Conservation (phyloP, 2,329 filamentous ascomycete species). For the Apiospora marii region DNA sequence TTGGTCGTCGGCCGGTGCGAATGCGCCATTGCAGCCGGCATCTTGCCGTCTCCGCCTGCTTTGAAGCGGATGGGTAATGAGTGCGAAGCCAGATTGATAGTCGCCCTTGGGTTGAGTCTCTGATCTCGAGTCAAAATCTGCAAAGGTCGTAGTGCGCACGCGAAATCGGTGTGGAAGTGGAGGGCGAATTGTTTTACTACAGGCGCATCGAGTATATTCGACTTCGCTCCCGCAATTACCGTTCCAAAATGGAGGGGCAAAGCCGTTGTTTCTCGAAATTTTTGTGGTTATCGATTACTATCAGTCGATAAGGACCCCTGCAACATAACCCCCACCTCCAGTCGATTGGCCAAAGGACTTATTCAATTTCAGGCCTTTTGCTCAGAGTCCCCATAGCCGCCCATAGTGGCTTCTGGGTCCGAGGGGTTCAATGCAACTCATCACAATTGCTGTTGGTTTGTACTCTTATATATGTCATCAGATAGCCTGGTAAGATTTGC, state of each 20-base stretch:
- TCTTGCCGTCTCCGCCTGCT: conserved; percentile 75
- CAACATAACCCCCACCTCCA: neutral
- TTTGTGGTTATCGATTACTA: conserved; percentile 27
- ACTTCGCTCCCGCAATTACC: conserved; percentile 20
- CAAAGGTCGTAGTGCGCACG: neutral
- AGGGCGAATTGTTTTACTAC: neutral
- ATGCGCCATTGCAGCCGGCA: conserved; percentile 77
- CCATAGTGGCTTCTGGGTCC: neutral
- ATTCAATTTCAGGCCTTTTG: neutral
- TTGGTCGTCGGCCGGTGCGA: conserved; percentile 96
- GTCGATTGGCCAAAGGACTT: neutral
- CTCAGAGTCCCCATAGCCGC: neutral
- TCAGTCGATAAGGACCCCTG: conserved; percentile 22
- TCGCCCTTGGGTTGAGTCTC: neutral
- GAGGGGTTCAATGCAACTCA: neutral
- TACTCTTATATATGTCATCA: too few relatives aligned
- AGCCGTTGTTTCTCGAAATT: conserved; percentile 14
- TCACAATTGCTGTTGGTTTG: too few relatives aligned
- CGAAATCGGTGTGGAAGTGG: conserved; percentile 2
- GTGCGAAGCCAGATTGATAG: conserved; percentile 62
- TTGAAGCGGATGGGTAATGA: conserved; percentile 87
- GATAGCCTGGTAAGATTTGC: too few relatives aligned
- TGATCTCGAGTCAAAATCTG: neutral
- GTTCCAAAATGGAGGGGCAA: conserved; percentile 21
- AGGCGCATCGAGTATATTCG: conserved; percentile 12